These are phyloP conservation scores for Phoma sp. DNA, from an alignment of 2,329 filamentous ascomycete species.

Conservation along the genomic window DNA sequence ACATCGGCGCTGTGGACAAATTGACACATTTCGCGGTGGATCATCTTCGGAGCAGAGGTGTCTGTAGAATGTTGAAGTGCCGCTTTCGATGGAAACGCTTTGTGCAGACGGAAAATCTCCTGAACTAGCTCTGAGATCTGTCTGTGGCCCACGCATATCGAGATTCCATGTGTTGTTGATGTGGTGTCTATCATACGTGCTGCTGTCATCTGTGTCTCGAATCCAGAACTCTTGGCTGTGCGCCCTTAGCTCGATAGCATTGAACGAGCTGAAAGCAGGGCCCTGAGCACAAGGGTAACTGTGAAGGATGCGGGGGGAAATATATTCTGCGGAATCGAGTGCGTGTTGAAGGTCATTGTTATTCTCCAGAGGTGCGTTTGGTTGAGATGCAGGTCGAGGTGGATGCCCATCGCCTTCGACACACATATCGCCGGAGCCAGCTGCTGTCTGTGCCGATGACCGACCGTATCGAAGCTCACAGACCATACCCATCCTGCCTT, in stretches of 20 bases:
- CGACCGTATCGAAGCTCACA: conserved; percentile 53
- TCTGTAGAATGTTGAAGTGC: conserved; percentile 52
- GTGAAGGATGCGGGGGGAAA: background rate
- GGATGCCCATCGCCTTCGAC: conserved; percentile 17
- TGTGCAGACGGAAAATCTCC: background rate
- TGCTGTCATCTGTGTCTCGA: conserved; percentile 28
- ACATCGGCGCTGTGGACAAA: conserved; percentile 68
- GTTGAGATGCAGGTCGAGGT: conserved; percentile 12
- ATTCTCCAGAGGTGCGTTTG: conserved; percentile 20
- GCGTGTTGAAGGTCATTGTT: conserved; percentile 14
- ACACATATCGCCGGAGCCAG: conserved; percentile 16
- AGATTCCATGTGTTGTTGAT: conserved; percentile 44
- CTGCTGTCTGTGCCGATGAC: background rate
- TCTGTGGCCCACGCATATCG: conserved; percentile 21
- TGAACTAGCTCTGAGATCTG: background rate
- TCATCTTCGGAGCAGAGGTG: conserved; percentile 66
- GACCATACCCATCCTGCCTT: conserved; percentile 66
- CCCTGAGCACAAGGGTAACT: conserved; percentile 6
- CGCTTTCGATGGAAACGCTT: conserved; percentile 38
- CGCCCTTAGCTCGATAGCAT: conserved; percentile 35
- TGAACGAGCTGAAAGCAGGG: conserved; percentile 20
- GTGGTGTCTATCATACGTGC: conserved; percentile 28
- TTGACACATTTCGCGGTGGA: conserved; percentile 67
- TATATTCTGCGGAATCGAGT: conserved; percentile 11
- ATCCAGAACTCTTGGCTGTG: conserved; percentile 31